Base-by-base conservation (phyloP, 768 basidiomycete species). In the Leccinum variicolor region DNA sequence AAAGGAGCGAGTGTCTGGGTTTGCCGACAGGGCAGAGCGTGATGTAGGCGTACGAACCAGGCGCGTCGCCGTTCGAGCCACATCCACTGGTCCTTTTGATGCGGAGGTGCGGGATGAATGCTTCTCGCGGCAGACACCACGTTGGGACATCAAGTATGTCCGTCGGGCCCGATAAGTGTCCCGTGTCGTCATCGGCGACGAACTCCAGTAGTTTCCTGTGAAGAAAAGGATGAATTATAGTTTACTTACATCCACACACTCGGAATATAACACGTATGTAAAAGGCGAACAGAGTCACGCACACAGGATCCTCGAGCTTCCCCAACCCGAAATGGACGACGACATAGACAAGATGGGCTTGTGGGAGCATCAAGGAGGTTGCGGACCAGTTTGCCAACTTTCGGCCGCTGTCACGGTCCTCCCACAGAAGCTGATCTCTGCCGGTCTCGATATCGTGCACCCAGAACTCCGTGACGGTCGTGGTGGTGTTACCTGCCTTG, bases 191-290 rank as follows among this genome's bases (percentile, higher is more conserved):
- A 10, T 66, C 55, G 7, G 55, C 64, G 28, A 50, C 55, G 28
- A 65, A 60, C 51, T 62, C 60, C 45, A 68, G 58, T 21, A 68
- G 47, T 6, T 52, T 65, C 36, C 66, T 65, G 48, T 6, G 17
- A 28, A 31, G 23, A 33, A 53, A 10, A 11, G 6, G 19, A 41
- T 39, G 17, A 41, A 9, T n/a, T 21, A 43, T 6, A 19, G 13
- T 43, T 11, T 43, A 43, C 11, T 11, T 43, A 41, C 2, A n/a
- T 9, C 17, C 36, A 39, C 34, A 17, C 9, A 19, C 10, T 43
- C 41, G 19, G 10, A 43, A 43, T 21, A 21, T 19, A 11, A 11
- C n/a, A 41, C n/a, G 1, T 10, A 11, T 13, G 19, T 21, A 13
- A 43, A 43, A 43, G 41, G 19, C 19, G 48, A n/a, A 1, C 1